Conservation (phyloP, 1,139 yeast species). For the Protomyces macrosporus region DNA sequence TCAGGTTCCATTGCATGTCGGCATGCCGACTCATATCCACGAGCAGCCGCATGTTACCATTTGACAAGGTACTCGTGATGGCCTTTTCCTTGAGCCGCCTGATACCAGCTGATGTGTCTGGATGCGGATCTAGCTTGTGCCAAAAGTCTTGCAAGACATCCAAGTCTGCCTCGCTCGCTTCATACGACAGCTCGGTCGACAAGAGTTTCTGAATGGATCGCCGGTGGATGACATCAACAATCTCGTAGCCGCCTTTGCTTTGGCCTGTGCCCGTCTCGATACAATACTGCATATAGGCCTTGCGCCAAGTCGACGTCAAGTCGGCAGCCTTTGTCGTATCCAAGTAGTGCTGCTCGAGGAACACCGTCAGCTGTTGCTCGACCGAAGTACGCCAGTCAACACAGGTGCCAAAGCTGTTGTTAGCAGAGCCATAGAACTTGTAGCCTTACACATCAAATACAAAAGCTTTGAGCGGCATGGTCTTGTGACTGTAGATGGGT, state of each 20-base stretch:
- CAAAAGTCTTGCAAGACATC: conserved; percentile 29
- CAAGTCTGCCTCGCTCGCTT: conserved; percentile 15
- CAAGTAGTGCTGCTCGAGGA: conserved; percentile 2
- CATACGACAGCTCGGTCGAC: conserved; percentile 14
- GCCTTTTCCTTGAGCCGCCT: conserved; percentile 26
- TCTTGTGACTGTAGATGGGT: neutral
- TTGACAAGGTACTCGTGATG: conserved; percentile 31
- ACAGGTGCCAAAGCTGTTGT: conserved; percentile 30
- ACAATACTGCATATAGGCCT: conserved; percentile 28
- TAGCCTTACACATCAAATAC: conserved; percentile 28
- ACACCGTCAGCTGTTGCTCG: conserved; percentile 20
- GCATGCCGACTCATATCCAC: conserved; percentile 33
- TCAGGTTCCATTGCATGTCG: conserved; percentile 30
- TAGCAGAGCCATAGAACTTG: neutral
- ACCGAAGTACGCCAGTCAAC: conserved; percentile 32
- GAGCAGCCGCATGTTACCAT: conserved; percentile 31
- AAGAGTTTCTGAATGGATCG: conserved; percentile 21
- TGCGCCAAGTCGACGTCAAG: conserved; percentile 29
- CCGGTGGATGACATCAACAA: conserved; percentile 30
- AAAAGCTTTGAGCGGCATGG: conserved; percentile 28
- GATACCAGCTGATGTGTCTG: conserved; percentile 30
- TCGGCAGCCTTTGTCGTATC: conserved; percentile 10
- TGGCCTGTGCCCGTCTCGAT: neutral
- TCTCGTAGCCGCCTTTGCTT: conserved; percentile 14
- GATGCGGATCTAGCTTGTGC: conserved; percentile 31